Evolutionary conservation across 371 early-diverging fungal species (phyloP).

Genomic region (Mucor indicus): DNA sequence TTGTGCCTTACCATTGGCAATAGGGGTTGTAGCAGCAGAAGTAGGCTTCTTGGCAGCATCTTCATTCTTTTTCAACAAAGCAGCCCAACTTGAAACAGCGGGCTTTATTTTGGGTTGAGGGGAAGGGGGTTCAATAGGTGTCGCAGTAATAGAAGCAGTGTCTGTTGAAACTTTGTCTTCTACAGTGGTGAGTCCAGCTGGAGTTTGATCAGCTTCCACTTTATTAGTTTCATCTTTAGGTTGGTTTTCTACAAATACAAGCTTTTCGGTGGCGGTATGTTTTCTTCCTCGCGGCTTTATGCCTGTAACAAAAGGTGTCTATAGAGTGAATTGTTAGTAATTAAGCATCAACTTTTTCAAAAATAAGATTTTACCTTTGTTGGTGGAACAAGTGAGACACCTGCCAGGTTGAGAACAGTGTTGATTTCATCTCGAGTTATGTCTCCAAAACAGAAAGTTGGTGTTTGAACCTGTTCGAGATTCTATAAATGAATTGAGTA

Average conservation of each 20-base stretch:
- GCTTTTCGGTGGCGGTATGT: neutral
- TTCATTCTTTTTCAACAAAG: conserved; percentile 43
- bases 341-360: neutral
- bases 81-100: conserved; percentile 54
- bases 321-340: conserved; percentile 1
- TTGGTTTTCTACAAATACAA: neutral
- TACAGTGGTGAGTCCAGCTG: neutral
- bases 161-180: neutral
- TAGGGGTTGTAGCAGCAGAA: conserved; percentile 8
- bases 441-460: conserved; percentile 52
- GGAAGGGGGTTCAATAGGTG: conserved; percentile 21
- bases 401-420: conserved; percentile 47
- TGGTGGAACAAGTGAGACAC: conserved; percentile 38
- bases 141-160: neutral
- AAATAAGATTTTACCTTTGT: conserved; percentile 29
- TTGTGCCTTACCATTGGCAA: conserved; percentile 8
- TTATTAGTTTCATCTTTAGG: conserved; percentile 2
- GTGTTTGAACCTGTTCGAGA: conserved; percentile 18
- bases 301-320: conserved; percentile 47
- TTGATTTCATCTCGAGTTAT: conserved; percentile 61
- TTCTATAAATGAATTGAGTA: no score
- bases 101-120: conserved; percentile 42
- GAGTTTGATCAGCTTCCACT: conserved; percentile 18
- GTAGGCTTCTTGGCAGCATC: conserved; percentile 9
- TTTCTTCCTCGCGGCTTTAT: conserved; percentile 15